Evolutionary conservation across 192 early-diverging fungal species (phyloP).

Genomic region (Umbelopsis isabellina): DNA sequence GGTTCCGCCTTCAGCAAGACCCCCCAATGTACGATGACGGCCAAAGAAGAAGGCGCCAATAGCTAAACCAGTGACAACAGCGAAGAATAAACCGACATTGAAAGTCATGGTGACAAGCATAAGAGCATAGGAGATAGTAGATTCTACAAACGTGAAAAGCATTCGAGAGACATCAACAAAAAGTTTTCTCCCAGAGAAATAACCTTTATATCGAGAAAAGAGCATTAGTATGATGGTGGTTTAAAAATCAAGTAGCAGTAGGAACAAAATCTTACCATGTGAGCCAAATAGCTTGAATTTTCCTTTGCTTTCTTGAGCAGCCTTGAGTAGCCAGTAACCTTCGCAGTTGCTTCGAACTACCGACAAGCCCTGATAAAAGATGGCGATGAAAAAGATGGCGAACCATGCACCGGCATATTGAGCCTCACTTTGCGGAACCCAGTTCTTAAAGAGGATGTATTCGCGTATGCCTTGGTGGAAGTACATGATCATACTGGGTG

Average conservation of each 20-base stretch:
- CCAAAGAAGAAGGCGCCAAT: conserved; percentile 53
- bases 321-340: conserved; percentile 28
- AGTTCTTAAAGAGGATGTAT: conserved; percentile 64
- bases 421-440: conserved; percentile 54
- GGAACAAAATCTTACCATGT: not conserved
- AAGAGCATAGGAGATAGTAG: conserved; percentile 50
- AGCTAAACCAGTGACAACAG: conserved; percentile 54
- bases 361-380: conserved; percentile 52
- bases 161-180: conserved; percentile 32
- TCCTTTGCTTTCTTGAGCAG: conserved; percentile 19
- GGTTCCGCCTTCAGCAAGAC: conserved; percentile 8
- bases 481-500: conserved; percentile 66
- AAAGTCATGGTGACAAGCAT: conserved; percentile 72
- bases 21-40: conserved; percentile 28
- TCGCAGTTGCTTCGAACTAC: conserved; percentile 44
- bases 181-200: conserved; percentile 11
- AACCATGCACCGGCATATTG: conserved; percentile 60
- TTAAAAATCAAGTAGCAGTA: not conserved
- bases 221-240: not conserved
- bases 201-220: conserved; percentile 24
- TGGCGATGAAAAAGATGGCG: conserved; percentile 53
- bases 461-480: conserved; percentile 64
- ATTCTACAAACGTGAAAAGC: conserved; percentile 46
- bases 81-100: conserved; percentile 64
- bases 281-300: not conserved